Conservation (phyloP, 164 flowering plant genomes). For the Brasenia schreberi region DNA sequence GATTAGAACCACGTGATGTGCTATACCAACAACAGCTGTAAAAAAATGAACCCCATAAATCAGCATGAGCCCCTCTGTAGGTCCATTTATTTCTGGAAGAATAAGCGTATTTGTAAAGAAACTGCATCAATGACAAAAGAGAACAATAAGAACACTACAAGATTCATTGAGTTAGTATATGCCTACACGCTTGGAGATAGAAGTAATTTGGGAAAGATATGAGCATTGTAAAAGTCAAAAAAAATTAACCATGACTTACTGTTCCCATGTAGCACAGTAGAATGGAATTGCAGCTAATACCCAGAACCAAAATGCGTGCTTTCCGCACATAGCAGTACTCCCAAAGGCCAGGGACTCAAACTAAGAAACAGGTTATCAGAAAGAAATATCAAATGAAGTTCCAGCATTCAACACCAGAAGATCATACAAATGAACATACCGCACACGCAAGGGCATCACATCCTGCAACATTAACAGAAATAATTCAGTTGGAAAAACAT, state of each 20-base stretch:
- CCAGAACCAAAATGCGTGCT: constrained; percentile 81
- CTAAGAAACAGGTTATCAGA: constrained; percentile 23
- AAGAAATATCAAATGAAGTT: constrained; percentile 2
- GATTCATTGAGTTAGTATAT: not conserved
- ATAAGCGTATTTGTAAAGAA: constrained; percentile 91
- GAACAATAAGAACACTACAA: not conserved
- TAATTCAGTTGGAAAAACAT: constrained; percentile 2
- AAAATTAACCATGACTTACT: constrained; percentile 41
- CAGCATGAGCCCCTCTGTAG: constrained; percentile 98
- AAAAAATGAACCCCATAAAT: constrained; percentile 64
- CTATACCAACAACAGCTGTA: constrained; percentile 81
- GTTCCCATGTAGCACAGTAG: constrained; percentile 96
- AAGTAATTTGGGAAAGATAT: not conserved
- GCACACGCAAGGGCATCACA: constrained; percentile 99
- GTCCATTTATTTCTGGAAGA: constrained; percentile 92
- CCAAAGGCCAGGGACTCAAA: constrained; percentile 89
- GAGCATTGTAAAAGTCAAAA: not conserved
- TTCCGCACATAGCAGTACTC: constrained; percentile 95
- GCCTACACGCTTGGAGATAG: not conserved
- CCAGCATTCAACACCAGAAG: not conserved
- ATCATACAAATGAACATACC: constrained; percentile 29
- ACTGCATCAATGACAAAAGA: constrained; percentile 28
- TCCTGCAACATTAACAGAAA: constrained; percentile 40
- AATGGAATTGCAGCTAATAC: constrained; percentile 82
- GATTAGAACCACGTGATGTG: not conserved